Evolutionary conservation across 1,139 yeast species (phyloP).

Genomic region (Scheffersomyces lignicola): DNA sequence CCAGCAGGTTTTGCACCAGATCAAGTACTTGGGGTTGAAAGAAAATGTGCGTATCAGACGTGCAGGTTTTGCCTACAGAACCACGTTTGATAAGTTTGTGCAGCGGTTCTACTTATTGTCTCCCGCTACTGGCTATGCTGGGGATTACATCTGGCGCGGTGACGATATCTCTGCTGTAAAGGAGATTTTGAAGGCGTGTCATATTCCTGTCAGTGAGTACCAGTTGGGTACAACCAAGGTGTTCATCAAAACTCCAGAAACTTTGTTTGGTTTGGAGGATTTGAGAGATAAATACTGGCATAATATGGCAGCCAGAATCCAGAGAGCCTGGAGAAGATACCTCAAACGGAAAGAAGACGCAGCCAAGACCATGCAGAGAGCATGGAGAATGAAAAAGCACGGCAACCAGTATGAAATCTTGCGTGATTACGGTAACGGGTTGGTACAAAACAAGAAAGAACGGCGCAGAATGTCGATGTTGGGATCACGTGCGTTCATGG

Average conservation of each 20-base stretch:
- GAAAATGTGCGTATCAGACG: constrained; percentile 97
- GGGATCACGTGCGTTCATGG: constrained; percentile 90
- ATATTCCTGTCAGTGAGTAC: constrained; percentile 77
- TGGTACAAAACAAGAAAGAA: constrained; percentile 77
- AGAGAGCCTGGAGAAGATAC: constrained; percentile 93
- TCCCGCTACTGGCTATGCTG: constrained; percentile 92
- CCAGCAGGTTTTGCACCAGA: constrained; percentile 90
- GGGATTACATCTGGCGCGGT: constrained; percentile 95
- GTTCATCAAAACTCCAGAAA: constrained; percentile 95
- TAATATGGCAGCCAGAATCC: constrained; percentile 96
- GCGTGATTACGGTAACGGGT: constrained; percentile 76
- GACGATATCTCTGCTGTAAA: constrained; percentile 79
- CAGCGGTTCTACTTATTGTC: constrained; percentile 91
- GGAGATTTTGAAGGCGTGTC: constrained; percentile 76
- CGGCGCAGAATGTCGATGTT: constrained; percentile 85
- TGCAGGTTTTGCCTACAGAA: constrained; percentile 98
- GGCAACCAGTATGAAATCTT: constrained; percentile 81
- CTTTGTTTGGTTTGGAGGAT: constrained; percentile 91
- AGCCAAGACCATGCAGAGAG: constrained; percentile 79
- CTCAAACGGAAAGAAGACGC: constrained; percentile 82
- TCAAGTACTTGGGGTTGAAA: constrained; percentile 92
- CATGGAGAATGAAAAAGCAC: constrained; percentile 79
- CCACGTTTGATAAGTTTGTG: constrained; percentile 95
- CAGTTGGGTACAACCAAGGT: constrained; percentile 95
- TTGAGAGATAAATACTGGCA: constrained; percentile 98